A percentile compares a stretch with the other conserved stretches of the same genome.
Evolutionary conservation across 2,329 filamentous ascomycete genomes (phyloP).

Genomic region (Aspergillus persii): DNA sequence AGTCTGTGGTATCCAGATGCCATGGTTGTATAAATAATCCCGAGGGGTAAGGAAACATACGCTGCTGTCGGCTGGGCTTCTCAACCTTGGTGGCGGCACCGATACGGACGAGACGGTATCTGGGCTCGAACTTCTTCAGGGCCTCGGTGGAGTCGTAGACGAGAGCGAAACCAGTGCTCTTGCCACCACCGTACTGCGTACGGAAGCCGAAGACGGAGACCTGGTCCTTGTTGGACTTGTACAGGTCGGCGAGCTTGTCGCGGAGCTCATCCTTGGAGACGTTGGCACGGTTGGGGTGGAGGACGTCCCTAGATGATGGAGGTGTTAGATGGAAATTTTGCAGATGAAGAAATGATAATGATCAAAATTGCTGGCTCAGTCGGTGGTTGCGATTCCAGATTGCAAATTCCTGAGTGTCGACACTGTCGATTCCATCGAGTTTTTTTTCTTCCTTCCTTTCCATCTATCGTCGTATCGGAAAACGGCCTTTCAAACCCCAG

Average conservation of each 20-base stretch:
- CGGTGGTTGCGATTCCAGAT: neutral
- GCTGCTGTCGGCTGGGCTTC: conserved; percentile 97
- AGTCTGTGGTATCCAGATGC: no score
- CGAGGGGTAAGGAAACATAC: conserved; percentile 53
- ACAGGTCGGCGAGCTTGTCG: conserved; percentile 87
- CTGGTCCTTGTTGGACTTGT: conserved; percentile 98
- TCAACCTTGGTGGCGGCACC: conserved; percentile 92
- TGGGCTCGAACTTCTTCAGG: conserved; percentile 99
- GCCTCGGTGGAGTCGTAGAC: conserved; percentile 98
- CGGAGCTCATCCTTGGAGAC: conserved; percentile 99
- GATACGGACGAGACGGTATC: conserved; percentile 93
- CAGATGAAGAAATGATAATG: conserved; percentile 17
- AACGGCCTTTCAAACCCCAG: neutral
- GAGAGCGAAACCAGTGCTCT: conserved; percentile 98
- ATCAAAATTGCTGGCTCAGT: neutral
- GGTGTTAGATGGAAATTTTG: conserved; percentile 15
- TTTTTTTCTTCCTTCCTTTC: neutral
- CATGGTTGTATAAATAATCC: neutral
- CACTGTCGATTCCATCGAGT: neutral
- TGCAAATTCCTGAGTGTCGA: neutral
- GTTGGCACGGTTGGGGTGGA: conserved; percentile 97
- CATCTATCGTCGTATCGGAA: neutral
- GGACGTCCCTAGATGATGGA: conserved; percentile 74
- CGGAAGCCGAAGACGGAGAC: conserved; percentile 97
- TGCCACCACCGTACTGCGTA: conserved; percentile 99